Base-by-base conservation (phyloP, 495 filamentous ascomycete species). In the Xylaria curta region DNA sequence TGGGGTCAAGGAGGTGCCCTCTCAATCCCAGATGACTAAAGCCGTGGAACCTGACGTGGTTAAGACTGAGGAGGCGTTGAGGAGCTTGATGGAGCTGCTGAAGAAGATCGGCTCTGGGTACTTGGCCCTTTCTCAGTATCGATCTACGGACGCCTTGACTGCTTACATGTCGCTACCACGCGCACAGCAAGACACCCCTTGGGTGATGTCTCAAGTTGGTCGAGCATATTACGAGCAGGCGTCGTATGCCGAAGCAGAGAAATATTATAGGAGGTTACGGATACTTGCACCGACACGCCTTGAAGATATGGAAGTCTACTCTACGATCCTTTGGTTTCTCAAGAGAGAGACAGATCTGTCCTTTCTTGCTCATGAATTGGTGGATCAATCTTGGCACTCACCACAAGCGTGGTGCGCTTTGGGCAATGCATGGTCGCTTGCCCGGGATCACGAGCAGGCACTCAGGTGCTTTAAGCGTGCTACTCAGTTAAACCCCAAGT, bases 281-380 rank as follows among this genome's bases (percentile, higher is more conserved):
- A 84, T 88, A 47, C 83, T 95, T 59, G 89, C 92, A 31, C 94
- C 94, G 8, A 91, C 92, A 4, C 89, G 92, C 24, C 85, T 94
- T 59, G 91, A 95, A 73, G 95, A 97, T 76, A 97, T 98, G 95
- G 96, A 99, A 76, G 90, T 97, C 26, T 99, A 96, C 80, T 98
- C 95, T 4, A 98, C 97, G 15, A 90, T 95, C n/a, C 89, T 99
- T 9, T 99, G 96, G 96, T 93, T 97, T 78, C 84, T 97, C 72
- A 96, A 97, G 78, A 92, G 91, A 74, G 96, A 98, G 73, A 91
- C 93, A 8, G 93, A 97, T 36, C 85, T 99, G 9, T 94, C 97
- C 3, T 97, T 94, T 78, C 87, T 99, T 19, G 91, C 96, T 2
- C 97, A 98, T 75, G 92, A 96, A 77, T 84, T 98, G 24, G 85